Percentiles rank a stretch among this genome's conserved stretches.
Evolutionary conservation across 2,329 filamentous ascomycete species (phyloP).

Genomic region (Colletotrichum orchidophilum): DNA sequence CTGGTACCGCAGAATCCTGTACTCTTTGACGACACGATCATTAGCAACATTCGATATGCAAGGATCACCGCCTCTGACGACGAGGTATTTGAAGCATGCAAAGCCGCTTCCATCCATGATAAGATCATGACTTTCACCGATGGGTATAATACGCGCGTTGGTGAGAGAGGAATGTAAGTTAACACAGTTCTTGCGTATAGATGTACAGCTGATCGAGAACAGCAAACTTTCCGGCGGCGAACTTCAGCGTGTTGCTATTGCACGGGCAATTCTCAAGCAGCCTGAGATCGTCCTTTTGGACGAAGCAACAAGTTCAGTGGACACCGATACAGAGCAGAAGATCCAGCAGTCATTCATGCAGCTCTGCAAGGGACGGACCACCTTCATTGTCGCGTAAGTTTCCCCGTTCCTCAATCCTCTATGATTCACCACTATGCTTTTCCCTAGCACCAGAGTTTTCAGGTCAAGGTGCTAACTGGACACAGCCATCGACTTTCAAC

Average conservation of each 20-base stretch:
- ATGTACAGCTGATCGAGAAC: slow-evolving; percentile 35
- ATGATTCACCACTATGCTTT: neutral
- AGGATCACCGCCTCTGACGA: slow-evolving; percentile 63
- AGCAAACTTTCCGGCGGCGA: slow-evolving; percentile 73
- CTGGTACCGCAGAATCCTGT: slow-evolving; percentile 66
- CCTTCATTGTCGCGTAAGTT: slow-evolving; percentile 71
- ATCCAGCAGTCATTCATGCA: slow-evolving; percentile 70
- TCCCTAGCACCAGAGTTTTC: neutral
- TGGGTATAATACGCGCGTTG: slow-evolving; percentile 60
- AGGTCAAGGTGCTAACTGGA: neutral
- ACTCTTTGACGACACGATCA: slow-evolving; percentile 66
- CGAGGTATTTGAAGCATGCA: slow-evolving; percentile 64
- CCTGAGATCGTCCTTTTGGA: slow-evolving; percentile 82
- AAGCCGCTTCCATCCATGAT: slow-evolving; percentile 66
- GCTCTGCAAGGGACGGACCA: slow-evolving; percentile 70
- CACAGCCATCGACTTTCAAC: slow-evolving; percentile 73
- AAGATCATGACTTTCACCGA: slow-evolving; percentile 64
- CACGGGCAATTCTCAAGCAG: slow-evolving; percentile 76
- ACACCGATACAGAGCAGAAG: slow-evolving; percentile 74
- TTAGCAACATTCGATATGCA: slow-evolving; percentile 68
- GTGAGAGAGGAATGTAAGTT: slow-evolving; percentile 59
- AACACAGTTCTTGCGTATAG: neutral
- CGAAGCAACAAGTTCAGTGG: slow-evolving; percentile 81
- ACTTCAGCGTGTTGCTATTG: slow-evolving; percentile 73
- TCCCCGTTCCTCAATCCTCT: too few relatives aligned